Evolutionary conservation across 2,329 filamentous ascomycete species (phyloP), one percentile per base, ranked within the genome.

Genomic region (Aspergillus viridinutans): DNA sequence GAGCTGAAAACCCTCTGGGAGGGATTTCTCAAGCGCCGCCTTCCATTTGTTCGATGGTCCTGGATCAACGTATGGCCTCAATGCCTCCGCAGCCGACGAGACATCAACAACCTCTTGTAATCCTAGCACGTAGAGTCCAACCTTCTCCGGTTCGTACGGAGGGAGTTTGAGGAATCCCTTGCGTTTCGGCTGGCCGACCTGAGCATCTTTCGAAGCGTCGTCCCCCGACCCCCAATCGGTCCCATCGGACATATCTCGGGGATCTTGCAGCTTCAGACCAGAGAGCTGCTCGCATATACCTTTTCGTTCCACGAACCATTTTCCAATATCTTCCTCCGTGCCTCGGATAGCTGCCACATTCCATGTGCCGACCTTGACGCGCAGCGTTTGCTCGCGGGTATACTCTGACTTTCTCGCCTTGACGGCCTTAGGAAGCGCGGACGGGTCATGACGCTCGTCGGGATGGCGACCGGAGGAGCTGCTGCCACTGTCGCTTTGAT

Each of bases 91-190:
- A 3, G 91, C 85, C 32, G 89, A 87, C 26, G 87, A 88, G 56
- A 99, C 81, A 71, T 96, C 91, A 10, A 97, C 89, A 26, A 97
- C 86, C 75, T 99, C 94, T 70, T 99, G 94, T 55, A 99, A 76
- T 0, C 92, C 93, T 7, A 99, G 79, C 0, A 92, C 90, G 69
- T 97, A 99, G 17, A 99, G 82, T 1, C 89, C 92, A 47, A 97
- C 83, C n/a, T 91, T 85, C 23, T 87, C 82, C 1, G 69, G 65
- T 3, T 67, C 65, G 38, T 74, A 74, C 20, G 72, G 66, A 29
- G 66, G 62, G 7, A 63, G 56, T n/a, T 47, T 23, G 6, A 0
- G 80, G 79, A 9, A 81, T 59, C 69, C 77, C 57, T 64, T 71
- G 58, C 72, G 75, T 53, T 78, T 70, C 6, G 74, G 72, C 58